Conservation (phyloP, 495 filamentous ascomycete genomes). For the Darksidea phi region DNA sequence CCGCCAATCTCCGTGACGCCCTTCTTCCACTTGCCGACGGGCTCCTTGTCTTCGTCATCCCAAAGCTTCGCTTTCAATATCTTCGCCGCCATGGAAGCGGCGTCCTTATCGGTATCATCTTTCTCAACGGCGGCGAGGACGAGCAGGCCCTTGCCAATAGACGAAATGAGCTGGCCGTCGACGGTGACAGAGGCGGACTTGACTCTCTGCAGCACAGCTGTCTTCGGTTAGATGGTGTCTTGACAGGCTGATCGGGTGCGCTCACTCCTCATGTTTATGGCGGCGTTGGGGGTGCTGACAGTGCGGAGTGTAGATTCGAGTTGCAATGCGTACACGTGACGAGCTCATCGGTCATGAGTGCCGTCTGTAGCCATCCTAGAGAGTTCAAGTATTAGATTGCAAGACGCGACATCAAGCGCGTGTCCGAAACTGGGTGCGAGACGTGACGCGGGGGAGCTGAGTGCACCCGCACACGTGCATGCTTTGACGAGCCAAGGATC, state of each 20-base stretch:
- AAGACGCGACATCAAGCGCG: no score
- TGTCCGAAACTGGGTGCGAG: no score
- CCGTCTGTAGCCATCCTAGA: no score
- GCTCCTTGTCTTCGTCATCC: constrained; percentile 69
- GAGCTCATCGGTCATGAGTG: no score
- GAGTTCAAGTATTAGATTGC: no score
- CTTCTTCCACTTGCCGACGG: constrained; percentile 69
- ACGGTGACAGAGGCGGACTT: constrained; percentile 97
- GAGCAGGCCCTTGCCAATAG: constrained; percentile 84
- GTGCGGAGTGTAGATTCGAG: no score
- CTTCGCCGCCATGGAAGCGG: constrained; percentile 76
- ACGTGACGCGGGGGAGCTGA: no score
- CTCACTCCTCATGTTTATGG: constrained; percentile 24
- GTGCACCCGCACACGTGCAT: no score
- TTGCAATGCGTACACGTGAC: no score
- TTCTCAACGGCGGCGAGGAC: constrained; percentile 90
- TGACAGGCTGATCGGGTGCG: constrained; percentile 1
- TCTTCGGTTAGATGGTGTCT: constrained; percentile 2
- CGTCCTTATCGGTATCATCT: constrained; percentile 86
- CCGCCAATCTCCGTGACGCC: constrained; percentile 83
- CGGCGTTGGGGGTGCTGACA: not conserved
- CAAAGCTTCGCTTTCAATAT: constrained; percentile 87
- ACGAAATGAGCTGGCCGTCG: constrained; percentile 84
- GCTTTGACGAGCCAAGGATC: constrained; percentile 10
- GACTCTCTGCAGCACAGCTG: constrained; percentile 92